Evolutionary conservation across 2,329 filamentous ascomycete species (phyloP), one percentile per base, ranked within the genome.

Genomic region (Penicillium sp.): DNA sequence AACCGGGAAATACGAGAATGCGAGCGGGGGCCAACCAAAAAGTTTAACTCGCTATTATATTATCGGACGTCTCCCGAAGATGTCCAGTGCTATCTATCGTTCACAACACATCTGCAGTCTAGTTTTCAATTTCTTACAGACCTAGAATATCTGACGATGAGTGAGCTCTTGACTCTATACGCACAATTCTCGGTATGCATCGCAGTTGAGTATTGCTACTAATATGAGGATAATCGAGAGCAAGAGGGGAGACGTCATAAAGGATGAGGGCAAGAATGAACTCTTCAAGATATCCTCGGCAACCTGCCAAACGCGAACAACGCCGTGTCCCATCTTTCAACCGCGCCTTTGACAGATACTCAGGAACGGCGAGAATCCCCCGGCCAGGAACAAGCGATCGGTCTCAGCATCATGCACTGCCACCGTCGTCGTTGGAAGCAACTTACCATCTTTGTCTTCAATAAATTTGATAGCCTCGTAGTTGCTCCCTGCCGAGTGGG

Each of bases 371-470:
- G 69, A 68, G 16, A 66, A 56, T 1, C 67, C 55, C 31, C 66
- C 68, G 39, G 51, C 51, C 41, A 68, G 36, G 49, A 61, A 64
- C 19, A 65, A 47, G 6, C 49, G 46, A 35, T 57, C 18, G 9
- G 46, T 47, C 31, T 61, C 60, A 24, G 58, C 54, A 60, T 66
- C 64, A 54, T 66, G 62, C 39, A 61, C 41, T n/a, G 55, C 59
- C 14, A 53, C 31, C 19, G 63, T 64, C n/a, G 55, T 50, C 22
- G 55, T 57, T 31, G 59, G 66, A 16, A 62, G 52, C 4, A 14
- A 56, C 53, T 64, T 69, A 1, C 66, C 72, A 39, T 73, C 67
- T n/a, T 54, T 56, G 61, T 77, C 75, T 51, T 77, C 75, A 14
- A 76, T 61, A 22, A 74, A 41, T 36, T 72, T 77, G n/a, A 65